phyloP scores from a whole-genome alignment of 1,139 yeast species.

The Pichia sp. region DNA sequence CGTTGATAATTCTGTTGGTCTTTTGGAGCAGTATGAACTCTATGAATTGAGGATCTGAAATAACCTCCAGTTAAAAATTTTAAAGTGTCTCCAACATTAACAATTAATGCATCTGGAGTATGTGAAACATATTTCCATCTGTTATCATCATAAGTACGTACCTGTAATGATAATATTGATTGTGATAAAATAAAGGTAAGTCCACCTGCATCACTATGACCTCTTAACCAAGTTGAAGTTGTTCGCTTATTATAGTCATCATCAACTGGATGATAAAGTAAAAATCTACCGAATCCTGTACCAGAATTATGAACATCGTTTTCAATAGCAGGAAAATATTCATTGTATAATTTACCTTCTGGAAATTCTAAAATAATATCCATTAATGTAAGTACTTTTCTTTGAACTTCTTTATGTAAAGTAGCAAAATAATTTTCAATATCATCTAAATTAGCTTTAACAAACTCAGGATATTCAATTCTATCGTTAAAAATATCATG shows the following conservation, averaged over 20 bases:
- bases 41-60: constrained; percentile 42
- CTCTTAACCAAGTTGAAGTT: constrained; percentile 41
- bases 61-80: constrained; percentile 46
- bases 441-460: constrained; percentile 33
- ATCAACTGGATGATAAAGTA: constrained; percentile 36
- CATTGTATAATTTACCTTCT: constrained; percentile 36
- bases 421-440: constrained; percentile 34
- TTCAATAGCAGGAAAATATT: constrained; percentile 31
- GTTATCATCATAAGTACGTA: constrained; percentile 40
- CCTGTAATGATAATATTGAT: constrained; percentile 45
- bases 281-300: constrained; percentile 38
- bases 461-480: constrained; percentile 35
- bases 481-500: constrained; percentile 25
- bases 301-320: constrained; percentile 31
- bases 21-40: constrained; percentile 42
- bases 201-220: constrained; percentile 46
- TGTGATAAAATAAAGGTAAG: constrained; percentile 45
- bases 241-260: constrained; percentile 28
- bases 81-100: constrained; percentile 45
- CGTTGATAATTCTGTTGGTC: constrained; percentile 37
- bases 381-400: constrained; percentile 34
- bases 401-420: constrained; percentile 34
- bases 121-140: constrained; percentile 46
- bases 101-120: constrained; percentile 40
- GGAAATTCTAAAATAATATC: constrained; percentile 39